Base-by-base conservation (phyloP, 495 filamentous ascomycete genomes). In the Pseudomonodictys pantanalensis region DNA sequence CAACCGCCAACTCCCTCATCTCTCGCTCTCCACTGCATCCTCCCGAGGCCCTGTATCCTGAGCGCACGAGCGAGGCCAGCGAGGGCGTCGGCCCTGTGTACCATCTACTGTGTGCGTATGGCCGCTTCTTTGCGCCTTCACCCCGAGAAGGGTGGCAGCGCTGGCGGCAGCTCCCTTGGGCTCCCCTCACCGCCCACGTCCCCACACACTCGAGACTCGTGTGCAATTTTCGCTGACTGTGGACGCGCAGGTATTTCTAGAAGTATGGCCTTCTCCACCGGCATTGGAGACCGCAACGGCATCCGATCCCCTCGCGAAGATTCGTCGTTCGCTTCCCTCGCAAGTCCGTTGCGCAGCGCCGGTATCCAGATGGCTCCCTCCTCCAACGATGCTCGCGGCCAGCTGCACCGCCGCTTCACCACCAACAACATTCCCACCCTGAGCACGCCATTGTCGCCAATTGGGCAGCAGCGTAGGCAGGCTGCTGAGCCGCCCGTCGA, bases 391-490 rank as follows among this genome's bases (percentile, higher is more conserved):
- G 79, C 80, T 50, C 82, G 91, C 72, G 79, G 81, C 39, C 86
- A 84, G 62, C 77, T 96, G 62, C 89, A 91, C 73, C 87, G 93
- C 72, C 87, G 93, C 59, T 97, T 97, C 77, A 98, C 93, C 54
- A 93, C 91, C 54, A 89, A 90, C 68, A 88, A 88, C 75, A 78
- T 95, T 72, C 87, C 90, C 62, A 89, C 87, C 66, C 45, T 67
- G 26, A 56, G 48, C 32, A 64, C 68, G 0, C 55, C 67, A 41
- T 59, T 92, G 78, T 86, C 81, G 47, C 84, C 88, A 56, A 80
- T 95, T 71, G 84, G 81, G 43, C 80, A 85, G 74, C 76, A 81
- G 60, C 68, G 79, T 45, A 68, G 77, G 49, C 77, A 79, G 59
- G 71, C 75, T 33, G 75, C 79, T 55, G 85, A 88, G 57, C 74